Conservation (phyloP, 768 basidiomycete genomes). For the Suillus spraguei region DNA sequence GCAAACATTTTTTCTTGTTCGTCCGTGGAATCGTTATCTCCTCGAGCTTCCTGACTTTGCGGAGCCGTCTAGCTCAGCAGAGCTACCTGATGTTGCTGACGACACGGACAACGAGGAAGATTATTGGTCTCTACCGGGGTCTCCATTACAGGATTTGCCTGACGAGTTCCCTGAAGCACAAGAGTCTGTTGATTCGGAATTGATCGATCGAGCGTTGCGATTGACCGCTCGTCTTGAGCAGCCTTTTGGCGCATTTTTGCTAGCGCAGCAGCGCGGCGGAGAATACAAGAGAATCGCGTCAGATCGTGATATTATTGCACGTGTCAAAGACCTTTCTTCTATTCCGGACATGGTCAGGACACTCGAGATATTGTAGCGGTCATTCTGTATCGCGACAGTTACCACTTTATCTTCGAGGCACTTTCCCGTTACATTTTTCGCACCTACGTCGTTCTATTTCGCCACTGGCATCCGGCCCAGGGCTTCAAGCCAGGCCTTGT, state of each 20-base stretch:
- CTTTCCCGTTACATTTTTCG: no score
- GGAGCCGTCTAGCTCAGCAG: neutral
- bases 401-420: no score
- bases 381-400: no score
- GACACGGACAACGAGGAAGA: neutral
- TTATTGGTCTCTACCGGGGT: neutral
- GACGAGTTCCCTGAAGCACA: neutral
- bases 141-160: neutral
- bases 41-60: neutral
- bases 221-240: neutral
- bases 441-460: no score
- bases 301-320: neutral
- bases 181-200: neutral
- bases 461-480: no score
- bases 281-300: neutral
- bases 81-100: neutral
- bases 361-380: neutral
- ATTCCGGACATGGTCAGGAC: no score
- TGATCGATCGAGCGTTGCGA: neutral
- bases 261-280: neutral
- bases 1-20: neutral
- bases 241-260: neutral
- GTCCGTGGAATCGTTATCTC: neutral
- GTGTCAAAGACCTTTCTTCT: neutral
- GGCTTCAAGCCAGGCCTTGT: no score